Base-by-base conservation (phyloP, 768 basidiomycete species). In the Daedalea quercina region DNA sequence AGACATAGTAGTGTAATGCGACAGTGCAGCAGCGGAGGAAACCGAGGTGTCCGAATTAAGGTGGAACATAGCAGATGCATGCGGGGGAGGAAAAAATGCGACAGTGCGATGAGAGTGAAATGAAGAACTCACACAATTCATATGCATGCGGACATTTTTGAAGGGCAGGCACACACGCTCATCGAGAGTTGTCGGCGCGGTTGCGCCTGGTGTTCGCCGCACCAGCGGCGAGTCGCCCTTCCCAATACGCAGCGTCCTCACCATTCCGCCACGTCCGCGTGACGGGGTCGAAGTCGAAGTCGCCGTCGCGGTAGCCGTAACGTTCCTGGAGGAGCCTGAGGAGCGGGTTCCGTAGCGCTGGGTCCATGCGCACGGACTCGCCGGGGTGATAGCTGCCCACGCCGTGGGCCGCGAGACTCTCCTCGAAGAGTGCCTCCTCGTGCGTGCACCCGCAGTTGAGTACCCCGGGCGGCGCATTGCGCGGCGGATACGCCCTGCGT, bases 381-480 rank as follows among this genome's bases (percentile, higher is more conserved):
- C 90, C 90, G 0, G 90, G 90, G 55, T 80, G 80, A 61, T 91
- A 92, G 64, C 84, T 84, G 23, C 90, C 90, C 15, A 93, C 87
- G 3, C 74, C 76, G 55, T 92, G 88, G 20, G 88, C 81, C 11
- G 89, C 65, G 8, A 93, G 76, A 61, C 84, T 86, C 69, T 91
- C 90, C 63, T 92, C 90, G 63, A 93, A 93, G 7, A 93, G 79
- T 3, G 90, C 90, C 68, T 92, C 83, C 43, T 90, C 87, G 63
- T 76, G 80, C 4, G 87, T 85, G 72, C 90, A 93, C 7, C 90
- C 90, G 60, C 90, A 93, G 73, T 93, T 93, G 52, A 93, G 80
- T 59, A 77, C 77, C 9, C 87, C 85, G 0, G 76, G 70, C 9
- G 90, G 90, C 3, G 90, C 90, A 73, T 85, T 85, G 44, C 90